These are phyloP conservation scores for Populus alba DNA, from an alignment of 345 rosid genomes.

Conservation along the genomic window DNA sequence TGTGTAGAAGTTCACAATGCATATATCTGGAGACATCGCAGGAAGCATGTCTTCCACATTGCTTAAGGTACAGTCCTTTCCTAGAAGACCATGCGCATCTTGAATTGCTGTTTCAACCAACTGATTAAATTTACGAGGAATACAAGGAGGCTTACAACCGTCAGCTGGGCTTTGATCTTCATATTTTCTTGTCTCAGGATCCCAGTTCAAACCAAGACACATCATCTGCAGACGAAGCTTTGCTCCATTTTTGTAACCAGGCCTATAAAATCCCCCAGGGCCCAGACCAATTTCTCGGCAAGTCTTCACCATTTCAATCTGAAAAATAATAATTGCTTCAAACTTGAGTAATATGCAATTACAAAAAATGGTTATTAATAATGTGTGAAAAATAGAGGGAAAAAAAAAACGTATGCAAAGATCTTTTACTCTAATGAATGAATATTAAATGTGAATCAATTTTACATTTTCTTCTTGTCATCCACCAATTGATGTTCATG, in stretches of 20 bases:
- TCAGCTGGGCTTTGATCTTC: slow-evolving; percentile 2
- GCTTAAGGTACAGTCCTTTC: not conserved
- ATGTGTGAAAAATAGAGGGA: not conserved
- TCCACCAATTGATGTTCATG: too few species aligned
- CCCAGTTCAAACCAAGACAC: slow-evolving; percentile 27
- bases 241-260: slow-evolving; percentile 17
- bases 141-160: slow-evolving; percentile 3
- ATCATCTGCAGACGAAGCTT: slow-evolving; percentile 21
- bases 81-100: slow-evolving; percentile 19
- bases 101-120: slow-evolving; percentile 13
- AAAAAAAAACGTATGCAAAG: too few species aligned
- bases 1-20: slow-evolving; percentile 21
- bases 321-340: not conserved
- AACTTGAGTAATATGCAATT: not conserved
- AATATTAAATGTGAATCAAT: too few species aligned
- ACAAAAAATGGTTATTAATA: not conserved
- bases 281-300: slow-evolving; percentile 19
- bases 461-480: too few species aligned
- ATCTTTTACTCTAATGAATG: not conserved
- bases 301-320: slow-evolving; percentile 18
- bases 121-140: slow-evolving; percentile 5
- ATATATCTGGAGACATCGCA: slow-evolving; percentile 16
- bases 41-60: slow-evolving; percentile 15
- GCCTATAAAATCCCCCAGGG: slow-evolving; percentile 17
- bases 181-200: slow-evolving; percentile 21